Base-by-base conservation (phyloP, 2,329 filamentous ascomycete species). In the Paraphoma sp. region DNA sequence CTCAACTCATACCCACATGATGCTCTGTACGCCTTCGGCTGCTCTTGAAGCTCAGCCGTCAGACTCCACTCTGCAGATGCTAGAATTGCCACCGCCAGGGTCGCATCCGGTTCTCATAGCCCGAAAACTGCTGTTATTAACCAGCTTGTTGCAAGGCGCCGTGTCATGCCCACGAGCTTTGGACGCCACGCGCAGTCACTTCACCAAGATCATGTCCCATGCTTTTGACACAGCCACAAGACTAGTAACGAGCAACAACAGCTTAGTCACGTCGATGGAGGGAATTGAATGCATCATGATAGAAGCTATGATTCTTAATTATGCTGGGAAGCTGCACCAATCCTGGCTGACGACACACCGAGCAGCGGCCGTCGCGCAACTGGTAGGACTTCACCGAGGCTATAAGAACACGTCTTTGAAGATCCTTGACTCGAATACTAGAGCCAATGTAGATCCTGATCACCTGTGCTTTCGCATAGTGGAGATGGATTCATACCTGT, bases 251-350 rank as follows among this genome's bases (percentile, higher is more conserved):
- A 76, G 62, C 7, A 76, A 79, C 12, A 78, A 81, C 17, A 70
- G 76, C 11, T 56, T 82, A 10, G 49, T 76, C 0, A 60, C 60
- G 6, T 76, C 67, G 1, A 41, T 82, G 1, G 81, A 83, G 50
- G 71, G 77, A 1, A 56, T 83, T 8, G 72, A 78, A 23, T 81
- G 77, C 56, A 69, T 82, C 29, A 70, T 82, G 51, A 56, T 82
- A 0, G 79, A 82, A 58, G 67, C 66, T 4, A 59, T 75, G 16
- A 81, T 75, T 50, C 68, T 81, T 4, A 68, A 68, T 10, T 76
- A 80, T 38, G 38, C 51, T 11, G 80, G 81, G 0, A 79, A 79
- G 46, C 69, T 82, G 4, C 76, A 77, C 12, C 70, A 70, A 2
- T 71, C 75, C 0, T 82, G 77, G 78, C 43, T 78, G 3, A 64